phyloP scores from a whole-genome alignment of 148 eudicot genomes.

The Vaccinium vitisidaea region DNA sequence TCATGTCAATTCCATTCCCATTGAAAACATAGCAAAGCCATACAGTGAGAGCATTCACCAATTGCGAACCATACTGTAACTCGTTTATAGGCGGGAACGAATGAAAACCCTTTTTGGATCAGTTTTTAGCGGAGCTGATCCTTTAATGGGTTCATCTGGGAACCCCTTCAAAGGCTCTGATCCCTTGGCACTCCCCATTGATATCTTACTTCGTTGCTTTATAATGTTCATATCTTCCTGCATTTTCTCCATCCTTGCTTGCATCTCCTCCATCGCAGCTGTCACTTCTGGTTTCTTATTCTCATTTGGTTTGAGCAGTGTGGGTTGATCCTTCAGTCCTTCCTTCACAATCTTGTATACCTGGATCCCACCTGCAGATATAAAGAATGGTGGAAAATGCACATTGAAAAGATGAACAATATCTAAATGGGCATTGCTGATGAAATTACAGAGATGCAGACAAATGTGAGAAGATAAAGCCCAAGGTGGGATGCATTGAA shows the following conservation, averaged over 20 bases:
- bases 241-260: slow-evolving; percentile 39
- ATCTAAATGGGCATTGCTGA: not conserved
- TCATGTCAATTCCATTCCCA: not conserved
- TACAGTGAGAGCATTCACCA: not conserved
- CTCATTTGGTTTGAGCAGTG: slow-evolving; percentile 1
- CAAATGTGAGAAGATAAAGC: not conserved
- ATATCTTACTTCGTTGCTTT: slow-evolving; percentile 22
- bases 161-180: slow-evolving; percentile 31
- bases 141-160: slow-evolving; percentile 24
- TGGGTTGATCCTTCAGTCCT: slow-evolving; percentile 26
- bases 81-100: slow-evolving; percentile 39
- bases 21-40: not conserved
- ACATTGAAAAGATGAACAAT: not conserved
- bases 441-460: not conserved
- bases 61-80: not conserved
- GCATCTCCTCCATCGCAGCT: slow-evolving; percentile 33
- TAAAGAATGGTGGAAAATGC: not conserved
- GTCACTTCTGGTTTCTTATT: slow-evolving; percentile 21
- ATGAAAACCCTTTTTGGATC: slow-evolving; percentile 32
- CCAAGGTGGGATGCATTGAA: not conserved
- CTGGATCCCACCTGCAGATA: slow-evolving; percentile 33
- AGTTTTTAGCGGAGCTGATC: slow-evolving; percentile 15
- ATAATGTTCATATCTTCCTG: slow-evolving; percentile 23
- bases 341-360: slow-evolving; percentile 37
- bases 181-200: slow-evolving; percentile 10